Percentiles rank a stretch among this genome's conserved stretches.
Evolutionary conservation across 192 early-diverging fungal genomes (phyloP).

Genomic region (Backusella mclennaniae): DNA sequence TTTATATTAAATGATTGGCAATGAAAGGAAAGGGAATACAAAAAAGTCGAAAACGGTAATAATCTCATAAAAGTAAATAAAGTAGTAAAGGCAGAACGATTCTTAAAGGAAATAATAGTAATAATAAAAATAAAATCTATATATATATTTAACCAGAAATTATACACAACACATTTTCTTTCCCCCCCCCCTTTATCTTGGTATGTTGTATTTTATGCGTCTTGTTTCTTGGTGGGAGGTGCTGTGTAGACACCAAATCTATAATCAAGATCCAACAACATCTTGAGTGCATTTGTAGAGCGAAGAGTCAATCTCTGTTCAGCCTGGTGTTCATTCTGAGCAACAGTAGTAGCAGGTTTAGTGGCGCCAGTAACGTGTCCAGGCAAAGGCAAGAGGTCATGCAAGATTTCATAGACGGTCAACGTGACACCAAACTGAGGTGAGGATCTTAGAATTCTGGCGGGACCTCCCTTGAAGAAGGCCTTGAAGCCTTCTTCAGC

Average conservation of each 20-base stretch:
- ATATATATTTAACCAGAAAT: background rate
- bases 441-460: slow-evolving; percentile 85
- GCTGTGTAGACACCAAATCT: slow-evolving; percentile 38
- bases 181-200: background rate
- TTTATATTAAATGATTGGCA: background rate
- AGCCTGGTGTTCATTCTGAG: background rate
- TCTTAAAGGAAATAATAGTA: background rate
- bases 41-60: background rate
- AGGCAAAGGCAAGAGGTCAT: slow-evolving; percentile 60
- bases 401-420: slow-evolving; percentile 88
- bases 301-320: slow-evolving; percentile 31
- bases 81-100: background rate
- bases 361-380: slow-evolving; percentile 24
- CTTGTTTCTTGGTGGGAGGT: background rate
- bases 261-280: slow-evolving; percentile 51
- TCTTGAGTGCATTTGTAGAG: slow-evolving; percentile 57
- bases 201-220: background rate
- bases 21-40: background rate
- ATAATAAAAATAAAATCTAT: background rate
- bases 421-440: slow-evolving; percentile 98
- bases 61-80: background rate
- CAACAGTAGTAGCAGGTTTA: background rate
- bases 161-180: background rate
- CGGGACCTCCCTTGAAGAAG: slow-evolving; percentile 97
- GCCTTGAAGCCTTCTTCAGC: slow-evolving; percentile 90